Percentiles rank a stretch among this genome's conserved stretches.
phyloP scores from a whole-genome alignment of 75 land plant genomes.

The Cryptomeria japonica region DNA sequence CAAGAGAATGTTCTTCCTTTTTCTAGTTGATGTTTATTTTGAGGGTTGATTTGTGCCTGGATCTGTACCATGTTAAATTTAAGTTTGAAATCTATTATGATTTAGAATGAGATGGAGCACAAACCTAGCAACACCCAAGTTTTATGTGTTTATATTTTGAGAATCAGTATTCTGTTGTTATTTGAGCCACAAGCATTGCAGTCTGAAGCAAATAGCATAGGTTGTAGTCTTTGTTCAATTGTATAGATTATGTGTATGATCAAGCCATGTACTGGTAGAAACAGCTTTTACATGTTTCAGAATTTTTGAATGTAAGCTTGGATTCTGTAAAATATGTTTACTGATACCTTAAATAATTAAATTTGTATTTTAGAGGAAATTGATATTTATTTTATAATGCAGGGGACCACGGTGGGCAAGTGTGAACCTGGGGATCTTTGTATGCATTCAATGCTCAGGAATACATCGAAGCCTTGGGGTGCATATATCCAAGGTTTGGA shows the following conservation, averaged over 20 bases:
- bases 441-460: slow-evolving; percentile 95
- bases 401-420: slow-evolving; percentile 98
- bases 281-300: neutral
- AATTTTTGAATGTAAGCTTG: neutral
- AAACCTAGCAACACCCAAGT: neutral
- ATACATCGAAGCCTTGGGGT: slow-evolving; percentile 95
- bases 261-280: neutral
- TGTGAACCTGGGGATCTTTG: slow-evolving; percentile 87
- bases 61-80: neutral
- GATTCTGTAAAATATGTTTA: neutral
- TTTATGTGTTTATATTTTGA: neutral
- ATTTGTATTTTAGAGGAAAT: neutral
- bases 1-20: neutral
- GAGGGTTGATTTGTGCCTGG: neutral
- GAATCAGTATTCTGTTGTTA: neutral
- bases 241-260: neutral
- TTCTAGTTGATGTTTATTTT: neutral
- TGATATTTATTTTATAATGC: slow-evolving; percentile 22
- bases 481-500: slow-evolving; percentile 86
- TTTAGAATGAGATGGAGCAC: neutral
- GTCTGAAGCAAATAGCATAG: neutral
- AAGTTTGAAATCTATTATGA: neutral
- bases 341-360: neutral
- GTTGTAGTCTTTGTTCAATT: neutral
- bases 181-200: neutral